phyloP scores from a whole-genome alignment of 1,284 basidiomycete species.

The Ganoderma boninense region DNA sequence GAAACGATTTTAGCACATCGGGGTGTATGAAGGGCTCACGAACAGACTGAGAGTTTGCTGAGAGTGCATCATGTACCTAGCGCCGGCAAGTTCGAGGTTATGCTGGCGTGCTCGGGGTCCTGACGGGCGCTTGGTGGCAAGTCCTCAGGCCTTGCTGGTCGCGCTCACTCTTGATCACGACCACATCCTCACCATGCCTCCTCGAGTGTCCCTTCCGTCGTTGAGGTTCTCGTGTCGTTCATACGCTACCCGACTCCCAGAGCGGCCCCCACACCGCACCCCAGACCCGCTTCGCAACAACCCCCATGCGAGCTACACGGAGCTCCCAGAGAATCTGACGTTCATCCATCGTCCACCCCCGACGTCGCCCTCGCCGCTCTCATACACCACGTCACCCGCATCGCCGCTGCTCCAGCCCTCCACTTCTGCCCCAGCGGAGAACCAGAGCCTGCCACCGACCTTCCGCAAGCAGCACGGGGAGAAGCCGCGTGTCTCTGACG shows the following conservation, averaged over 20 bases:
- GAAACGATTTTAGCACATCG: no score
- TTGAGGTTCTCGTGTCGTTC: slow-evolving; percentile 32
- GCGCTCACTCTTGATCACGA: neutral
- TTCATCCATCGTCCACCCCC: slow-evolving; percentile 85
- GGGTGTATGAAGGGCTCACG: no score
- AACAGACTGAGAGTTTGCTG: no score
- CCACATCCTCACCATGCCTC: neutral
- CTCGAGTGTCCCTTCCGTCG: slow-evolving; percentile 31
- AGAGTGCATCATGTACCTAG: no score
- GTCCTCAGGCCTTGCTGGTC: neutral
- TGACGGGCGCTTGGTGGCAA: neutral
- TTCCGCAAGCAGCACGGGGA: slow-evolving; percentile 45
- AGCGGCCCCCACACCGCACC: slow-evolving; percentile 65
- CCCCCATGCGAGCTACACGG: slow-evolving; percentile 61
- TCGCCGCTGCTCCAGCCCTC: slow-evolving; percentile 68
- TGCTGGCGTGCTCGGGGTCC: no score
- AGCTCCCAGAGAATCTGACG: slow-evolving; percentile 65
- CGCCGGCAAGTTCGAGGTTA: no score
- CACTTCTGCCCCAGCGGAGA: slow-evolving; percentile 37
- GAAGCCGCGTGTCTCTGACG: slow-evolving; percentile 54
- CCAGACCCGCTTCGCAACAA: slow-evolving; percentile 73
- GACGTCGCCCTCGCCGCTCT: slow-evolving; percentile 72
- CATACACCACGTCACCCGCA: slow-evolving; percentile 69
- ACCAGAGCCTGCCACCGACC: slow-evolving; percentile 54
- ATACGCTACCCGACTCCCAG: slow-evolving; percentile 56